Conservation (phyloP, 2,329 filamentous ascomycete genomes). For the Cladosporium oxysporum region DNA sequence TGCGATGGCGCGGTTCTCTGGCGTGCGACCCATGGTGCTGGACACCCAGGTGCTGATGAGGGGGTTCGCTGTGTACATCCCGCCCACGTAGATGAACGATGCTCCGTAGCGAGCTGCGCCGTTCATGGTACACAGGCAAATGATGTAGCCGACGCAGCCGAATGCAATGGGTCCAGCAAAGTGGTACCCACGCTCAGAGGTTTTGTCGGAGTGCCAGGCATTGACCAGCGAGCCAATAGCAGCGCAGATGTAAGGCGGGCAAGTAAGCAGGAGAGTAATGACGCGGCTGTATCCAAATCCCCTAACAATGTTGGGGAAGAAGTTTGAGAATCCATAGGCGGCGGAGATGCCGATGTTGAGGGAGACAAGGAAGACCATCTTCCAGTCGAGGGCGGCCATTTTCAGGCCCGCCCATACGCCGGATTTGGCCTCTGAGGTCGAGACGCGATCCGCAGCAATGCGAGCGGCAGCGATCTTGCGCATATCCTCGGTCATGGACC, state of each 20-base stretch:
- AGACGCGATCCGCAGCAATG: constrained; percentile 49
- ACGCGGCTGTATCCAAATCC: constrained; percentile 39
- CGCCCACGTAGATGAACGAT: constrained; percentile 38
- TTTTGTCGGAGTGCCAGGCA: constrained; percentile 40
- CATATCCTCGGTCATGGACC: constrained; percentile 53
- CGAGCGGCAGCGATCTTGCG: constrained; percentile 10
- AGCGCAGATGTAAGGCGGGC: constrained; percentile 34
- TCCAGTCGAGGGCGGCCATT: constrained; percentile 17
- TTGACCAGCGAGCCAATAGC: constrained; percentile 34
- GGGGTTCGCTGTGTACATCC: constrained; percentile 39
- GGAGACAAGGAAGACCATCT: constrained; percentile 13
- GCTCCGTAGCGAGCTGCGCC: constrained; percentile 30
- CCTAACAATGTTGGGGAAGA: constrained; percentile 21
- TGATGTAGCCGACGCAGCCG: constrained; percentile 15
- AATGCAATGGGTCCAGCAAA: constrained; percentile 7
- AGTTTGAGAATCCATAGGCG: constrained; percentile 17
- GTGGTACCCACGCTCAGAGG: constrained; percentile 44
- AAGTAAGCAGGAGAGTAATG: constrained; percentile 37
- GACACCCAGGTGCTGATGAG: constrained; percentile 42
- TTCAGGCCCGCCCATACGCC: constrained; percentile 34
- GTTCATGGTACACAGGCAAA: constrained; percentile 12
- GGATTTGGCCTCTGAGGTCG: constrained; percentile 46
- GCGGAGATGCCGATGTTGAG: constrained; percentile 11
- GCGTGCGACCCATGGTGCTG: constrained; percentile 38
- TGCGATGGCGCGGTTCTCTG: constrained; percentile 43